Conservation (phyloP, 2,329 filamentous ascomycete species). For the Colletotrichum sp. region DNA sequence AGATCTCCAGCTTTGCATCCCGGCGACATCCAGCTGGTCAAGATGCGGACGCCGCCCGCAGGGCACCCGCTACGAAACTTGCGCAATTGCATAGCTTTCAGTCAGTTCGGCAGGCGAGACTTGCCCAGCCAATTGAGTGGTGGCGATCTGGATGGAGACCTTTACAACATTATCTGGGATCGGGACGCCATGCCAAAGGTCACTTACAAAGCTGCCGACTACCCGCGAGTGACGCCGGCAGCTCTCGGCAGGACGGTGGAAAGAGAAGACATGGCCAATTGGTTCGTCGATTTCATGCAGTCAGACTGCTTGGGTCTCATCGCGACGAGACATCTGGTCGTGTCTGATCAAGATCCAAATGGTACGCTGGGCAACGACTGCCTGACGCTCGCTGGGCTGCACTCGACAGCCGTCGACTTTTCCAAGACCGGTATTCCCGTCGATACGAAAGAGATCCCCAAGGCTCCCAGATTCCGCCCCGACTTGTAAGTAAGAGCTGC, state of each 20-base stretch:
- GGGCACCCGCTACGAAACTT: constrained; percentile 66
- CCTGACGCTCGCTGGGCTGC: constrained; percentile 61
- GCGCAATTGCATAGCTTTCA: constrained; percentile 81
- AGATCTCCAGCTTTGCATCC: constrained; percentile 83
- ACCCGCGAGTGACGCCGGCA: constrained; percentile 61
- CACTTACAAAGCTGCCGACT: constrained; percentile 69
- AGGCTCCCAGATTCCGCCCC: constrained; percentile 44
- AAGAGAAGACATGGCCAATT: constrained; percentile 73
- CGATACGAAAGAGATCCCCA: constrained; percentile 47
- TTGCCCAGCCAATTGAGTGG: constrained; percentile 80
- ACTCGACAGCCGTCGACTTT: constrained; percentile 77
- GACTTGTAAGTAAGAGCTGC: constrained; percentile 55
- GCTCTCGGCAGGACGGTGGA: constrained; percentile 67
- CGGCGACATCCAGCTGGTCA: constrained; percentile 75
- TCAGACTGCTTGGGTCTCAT: constrained; percentile 71
- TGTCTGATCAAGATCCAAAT: constrained; percentile 59
- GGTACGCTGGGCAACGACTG: constrained; percentile 63
- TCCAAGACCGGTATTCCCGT: constrained; percentile 75
- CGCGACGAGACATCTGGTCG: constrained; percentile 65
- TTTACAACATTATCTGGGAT: constrained; percentile 83
- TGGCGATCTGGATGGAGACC: constrained; percentile 84
- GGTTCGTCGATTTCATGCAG: constrained; percentile 81
- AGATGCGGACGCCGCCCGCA: constrained; percentile 63
- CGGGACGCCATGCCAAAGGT: constrained; percentile 44
- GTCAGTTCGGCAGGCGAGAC: constrained; percentile 71